A percentile compares a stretch with the other conserved stretches of the same genome.
phyloP scores from a whole-genome alignment of 2,329 filamentous ascomycete species.

The Myriosclerotinia scirpicola region DNA sequence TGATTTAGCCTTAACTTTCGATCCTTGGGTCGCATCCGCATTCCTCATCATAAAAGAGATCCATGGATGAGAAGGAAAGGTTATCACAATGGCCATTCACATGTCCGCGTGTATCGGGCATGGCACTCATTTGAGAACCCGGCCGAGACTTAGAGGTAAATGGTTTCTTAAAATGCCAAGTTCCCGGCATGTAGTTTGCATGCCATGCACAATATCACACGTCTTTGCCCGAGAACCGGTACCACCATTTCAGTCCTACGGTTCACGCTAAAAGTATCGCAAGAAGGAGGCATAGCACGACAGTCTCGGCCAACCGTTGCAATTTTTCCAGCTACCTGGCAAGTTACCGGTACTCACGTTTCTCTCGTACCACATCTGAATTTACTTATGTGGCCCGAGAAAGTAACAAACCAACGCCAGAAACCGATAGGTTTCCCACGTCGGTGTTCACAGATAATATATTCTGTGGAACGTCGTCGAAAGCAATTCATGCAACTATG shows the following conservation, averaged over 20 bases:
- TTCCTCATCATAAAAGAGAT: not conserved
- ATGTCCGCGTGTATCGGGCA: not conserved
- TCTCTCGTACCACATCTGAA: slow-evolving; percentile 7
- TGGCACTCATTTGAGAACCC: not conserved
- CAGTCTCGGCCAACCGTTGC: slow-evolving; percentile 1
- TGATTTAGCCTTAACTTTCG: not conserved
- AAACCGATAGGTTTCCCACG: not conserved
- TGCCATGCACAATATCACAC: slow-evolving; percentile 5
- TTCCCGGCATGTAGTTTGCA: not conserved
- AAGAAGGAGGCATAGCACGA: slow-evolving; percentile 8
- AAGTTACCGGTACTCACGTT: slow-evolving; percentile 1
- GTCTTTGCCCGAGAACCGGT: slow-evolving; percentile 3
- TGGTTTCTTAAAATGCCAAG: slow-evolving; percentile 6
- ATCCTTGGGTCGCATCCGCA: slow-evolving; percentile 7
- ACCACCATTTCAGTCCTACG: slow-evolving; percentile 7
- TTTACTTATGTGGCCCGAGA: not conserved
- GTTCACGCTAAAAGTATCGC: not conserved
- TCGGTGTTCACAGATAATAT: not conserved
- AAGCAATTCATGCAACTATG: slow-evolving; percentile 3
- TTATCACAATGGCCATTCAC: slow-evolving; percentile 10
- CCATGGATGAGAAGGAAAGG: slow-evolving; percentile 8
- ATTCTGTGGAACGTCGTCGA: slow-evolving; percentile 5
- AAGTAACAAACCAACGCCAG: not conserved
- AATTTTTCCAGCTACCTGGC: slow-evolving; percentile 15
- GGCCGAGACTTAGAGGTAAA: not conserved